Base-by-base conservation (phyloP, 352 stramenopile species). In the Globisporangium parvum region DNA sequence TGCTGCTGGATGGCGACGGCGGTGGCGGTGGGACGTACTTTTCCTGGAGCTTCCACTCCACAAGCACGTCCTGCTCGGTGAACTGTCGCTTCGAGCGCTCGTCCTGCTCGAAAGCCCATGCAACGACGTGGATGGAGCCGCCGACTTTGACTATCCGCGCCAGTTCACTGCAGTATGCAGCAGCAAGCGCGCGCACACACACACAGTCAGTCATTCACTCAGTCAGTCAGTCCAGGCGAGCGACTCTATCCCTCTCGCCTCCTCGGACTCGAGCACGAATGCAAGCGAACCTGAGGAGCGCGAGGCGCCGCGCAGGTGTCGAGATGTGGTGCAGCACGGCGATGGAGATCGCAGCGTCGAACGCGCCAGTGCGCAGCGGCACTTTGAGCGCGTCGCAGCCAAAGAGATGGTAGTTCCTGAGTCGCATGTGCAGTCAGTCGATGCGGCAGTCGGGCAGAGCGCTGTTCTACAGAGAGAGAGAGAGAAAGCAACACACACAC, bases 21-120 rank as follows among this genome's bases (percentile, higher is more conserved):
- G 52, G 10, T 35, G 17, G 41, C n/a, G 39, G 15, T 14, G 63
- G 56, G 4, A 59, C 67, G 60, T 88, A 91, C 48, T 91, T 93
- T n/a, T 88, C 67, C 60, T 93, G 83, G 4, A 93, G 70, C 53
- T 93, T 93, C 80, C 79, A 91, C 65, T 93, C 77, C 45, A 91
- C 84, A 70, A 91, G 87, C 40, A 91, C 84, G 51, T 93, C 84
- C 53, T 91, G 80, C 54, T 77, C 48, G 18, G 87, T 70, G 58
- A 93, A 93, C 52, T 71, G 69, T 5, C 83, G 73, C 65, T 91
- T 93, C 15, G 83, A 93, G 4, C 66, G 60, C 63, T 68, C 68
- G 49, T 93, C 84, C 57, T 94, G 84, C 57, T 94, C 81, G 33
- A 92, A 92, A 12, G 84, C 81, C 81, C 84, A 94, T 11, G 77